Evolutionary conservation across 495 filamentous ascomycete genomes (phyloP).

Genomic region (Aspergillus olivimuriae): DNA sequence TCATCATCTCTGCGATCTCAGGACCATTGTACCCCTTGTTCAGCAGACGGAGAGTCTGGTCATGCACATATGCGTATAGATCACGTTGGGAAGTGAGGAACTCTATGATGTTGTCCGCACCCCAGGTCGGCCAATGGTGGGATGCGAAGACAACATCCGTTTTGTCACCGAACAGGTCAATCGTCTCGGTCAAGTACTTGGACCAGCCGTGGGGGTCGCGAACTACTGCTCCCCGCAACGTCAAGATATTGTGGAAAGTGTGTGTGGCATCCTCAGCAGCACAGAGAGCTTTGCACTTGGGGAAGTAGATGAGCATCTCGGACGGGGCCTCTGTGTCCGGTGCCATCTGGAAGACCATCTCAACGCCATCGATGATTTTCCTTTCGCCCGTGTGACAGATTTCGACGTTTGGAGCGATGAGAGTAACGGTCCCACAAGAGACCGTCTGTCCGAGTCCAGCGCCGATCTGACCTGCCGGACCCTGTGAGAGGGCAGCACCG

Average conservation of each 20-base stretch:
- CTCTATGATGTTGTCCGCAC: conserved; percentile 7
- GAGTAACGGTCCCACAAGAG: conserved; percentile 8
- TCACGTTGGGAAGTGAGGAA: conserved; percentile 23
- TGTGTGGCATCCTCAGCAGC: conserved; percentile 19
- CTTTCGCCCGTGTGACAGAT: conserved; percentile 10
- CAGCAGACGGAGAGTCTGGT: conserved; percentile 26
- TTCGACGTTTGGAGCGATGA: conserved; percentile 14
- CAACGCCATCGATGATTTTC: conserved; percentile 11
- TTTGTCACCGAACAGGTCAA: conserved; percentile 11
- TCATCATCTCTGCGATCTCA: conserved; percentile 29
- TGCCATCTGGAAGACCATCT: conserved; percentile 19
- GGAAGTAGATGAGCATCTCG: conserved; percentile 21
- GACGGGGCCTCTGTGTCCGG: conserved; percentile 17
- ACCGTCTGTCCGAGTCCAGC: conserved; percentile 16
- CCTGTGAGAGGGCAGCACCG: conserved; percentile 8
- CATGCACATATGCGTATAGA: conserved; percentile 28
- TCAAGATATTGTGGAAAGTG: conserved; percentile 18
- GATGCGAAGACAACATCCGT: conserved; percentile 18
- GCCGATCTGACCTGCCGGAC: conserved; percentile 12
- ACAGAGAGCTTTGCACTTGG: conserved; percentile 13
- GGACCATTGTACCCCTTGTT: conserved; percentile 19
- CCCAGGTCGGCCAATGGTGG: conserved; percentile 26
- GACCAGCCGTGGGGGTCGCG: conserved; percentile 18
- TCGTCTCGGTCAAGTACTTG: conserved; percentile 17
- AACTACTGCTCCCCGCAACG: conserved; percentile 17